Evolutionary conservation across 805 yeast genomes (phyloP).

Genomic region (Lachancea nothofagi): DNA sequence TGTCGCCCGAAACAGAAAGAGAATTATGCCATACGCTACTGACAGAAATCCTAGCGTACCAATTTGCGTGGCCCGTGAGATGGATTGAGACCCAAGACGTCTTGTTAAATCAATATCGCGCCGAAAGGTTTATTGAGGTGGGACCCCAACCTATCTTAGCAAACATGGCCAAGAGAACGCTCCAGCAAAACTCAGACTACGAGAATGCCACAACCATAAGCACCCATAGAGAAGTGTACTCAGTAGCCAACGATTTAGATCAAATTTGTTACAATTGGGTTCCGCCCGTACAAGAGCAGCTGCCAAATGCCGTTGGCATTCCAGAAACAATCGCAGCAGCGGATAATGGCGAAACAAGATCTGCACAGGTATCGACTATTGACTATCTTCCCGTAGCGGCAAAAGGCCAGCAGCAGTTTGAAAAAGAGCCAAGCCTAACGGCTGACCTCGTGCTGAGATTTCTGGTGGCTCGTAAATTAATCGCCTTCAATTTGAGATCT

Average conservation of each 20-base stretch:
- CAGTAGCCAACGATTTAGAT: conserved; percentile 77
- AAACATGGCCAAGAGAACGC: conserved; percentile 85
- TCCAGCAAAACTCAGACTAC: conserved; percentile 72
- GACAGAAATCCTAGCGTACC: conserved; percentile 83
- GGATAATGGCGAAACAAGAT: conserved; percentile 86
- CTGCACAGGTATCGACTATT: background rate
- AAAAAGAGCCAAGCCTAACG: background rate
- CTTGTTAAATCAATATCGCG: conserved; percentile 67
- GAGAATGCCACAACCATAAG: conserved; percentile 69
- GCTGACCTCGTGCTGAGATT: conserved; percentile 16
- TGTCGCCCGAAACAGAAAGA: conserved; percentile 84
- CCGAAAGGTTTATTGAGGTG: conserved; percentile 82
- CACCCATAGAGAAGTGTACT: conserved; percentile 75
- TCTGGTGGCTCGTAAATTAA: conserved; percentile 19
- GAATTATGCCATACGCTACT: conserved; percentile 78
- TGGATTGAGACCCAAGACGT: conserved; percentile 95
- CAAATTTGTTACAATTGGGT: conserved; percentile 77
- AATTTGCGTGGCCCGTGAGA: conserved; percentile 89
- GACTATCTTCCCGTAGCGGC: conserved; percentile 31
- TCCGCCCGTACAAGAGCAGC: conserved; percentile 33
- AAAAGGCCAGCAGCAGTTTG: conserved; percentile 7
- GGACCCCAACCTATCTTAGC: conserved; percentile 91
- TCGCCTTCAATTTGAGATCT: conserved; percentile 16
- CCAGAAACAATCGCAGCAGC: conserved; percentile 39
- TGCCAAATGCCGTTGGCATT: background rate